phyloP scores from a whole-genome alignment of 768 basidiomycete genomes.

The Pisolithus microcarpus region DNA sequence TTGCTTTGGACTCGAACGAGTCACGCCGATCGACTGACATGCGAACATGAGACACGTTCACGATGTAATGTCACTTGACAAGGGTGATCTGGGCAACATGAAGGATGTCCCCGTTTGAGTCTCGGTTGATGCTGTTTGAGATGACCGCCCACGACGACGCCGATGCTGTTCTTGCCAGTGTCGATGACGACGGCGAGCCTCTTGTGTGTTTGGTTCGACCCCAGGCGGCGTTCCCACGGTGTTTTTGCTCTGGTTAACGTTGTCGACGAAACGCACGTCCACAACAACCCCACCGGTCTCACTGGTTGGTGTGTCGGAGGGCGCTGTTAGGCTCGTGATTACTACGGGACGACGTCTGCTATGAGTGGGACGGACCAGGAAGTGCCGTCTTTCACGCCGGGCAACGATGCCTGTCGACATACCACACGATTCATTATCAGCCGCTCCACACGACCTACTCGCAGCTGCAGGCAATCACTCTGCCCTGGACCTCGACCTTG shows the following conservation, averaged over 20 bases:
- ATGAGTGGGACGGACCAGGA: constrained; percentile 40
- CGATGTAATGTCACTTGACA: background rate
- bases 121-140: background rate
- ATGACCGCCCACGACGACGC: background rate
- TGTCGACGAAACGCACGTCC: background rate
- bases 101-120: background rate
- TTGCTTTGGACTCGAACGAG: background rate
- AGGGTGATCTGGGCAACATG: background rate
- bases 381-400: constrained; percentile 23
- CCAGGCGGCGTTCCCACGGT: background rate
- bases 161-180: background rate
- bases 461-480: constrained; percentile 27
- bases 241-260: background rate
- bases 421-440: constrained; percentile 26
- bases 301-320: background rate
- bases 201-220: background rate
- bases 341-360: constrained; percentile 16
- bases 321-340: no score
- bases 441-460: constrained; percentile 23
- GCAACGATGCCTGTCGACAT: constrained; percentile 26
- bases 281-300: background rate
- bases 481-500: constrained; percentile 22
- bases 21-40: background rate
- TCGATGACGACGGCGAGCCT: background rate
- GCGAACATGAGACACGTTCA: background rate